phyloP scores from a whole-genome alignment of 495 filamentous ascomycete genomes.

The Penicillium manginii region DNA sequence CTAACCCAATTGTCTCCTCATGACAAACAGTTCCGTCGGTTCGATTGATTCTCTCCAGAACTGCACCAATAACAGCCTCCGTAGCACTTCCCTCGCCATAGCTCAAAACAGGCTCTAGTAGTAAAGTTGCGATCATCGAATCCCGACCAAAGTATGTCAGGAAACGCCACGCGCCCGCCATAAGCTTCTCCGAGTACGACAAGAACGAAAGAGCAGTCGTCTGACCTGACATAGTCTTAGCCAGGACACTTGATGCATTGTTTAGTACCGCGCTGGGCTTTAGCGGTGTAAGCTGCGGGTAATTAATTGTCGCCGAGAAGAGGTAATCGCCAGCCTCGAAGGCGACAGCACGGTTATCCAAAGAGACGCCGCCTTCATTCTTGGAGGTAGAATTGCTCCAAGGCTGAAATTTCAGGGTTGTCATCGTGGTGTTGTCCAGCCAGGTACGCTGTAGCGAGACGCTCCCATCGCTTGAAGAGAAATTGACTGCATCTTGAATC shows the following conservation, averaged over 20 bases:
- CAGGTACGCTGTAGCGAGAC: slow-evolving; percentile 54
- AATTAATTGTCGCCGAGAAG: slow-evolving; percentile 63
- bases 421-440: slow-evolving; percentile 62
- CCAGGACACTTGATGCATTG: slow-evolving; percentile 45
- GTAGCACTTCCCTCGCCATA: slow-evolving; percentile 57
- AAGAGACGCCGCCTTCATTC: slow-evolving; percentile 29
- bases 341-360: slow-evolving; percentile 44
- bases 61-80: slow-evolving; percentile 63
- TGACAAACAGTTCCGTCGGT: slow-evolving; percentile 64
- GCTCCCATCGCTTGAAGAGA: slow-evolving; percentile 41
- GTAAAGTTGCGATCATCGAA: slow-evolving; percentile 61
- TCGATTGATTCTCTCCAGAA: slow-evolving; percentile 61
- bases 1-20: slow-evolving; percentile 65
- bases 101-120: slow-evolving; percentile 61
- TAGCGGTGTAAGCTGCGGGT: slow-evolving; percentile 61
- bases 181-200: slow-evolving; percentile 63
- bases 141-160: slow-evolving; percentile 71
- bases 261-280: slow-evolving; percentile 53
- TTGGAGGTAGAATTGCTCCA: slow-evolving; percentile 24
- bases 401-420: slow-evolving; percentile 52
- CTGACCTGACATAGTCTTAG: slow-evolving; percentile 46
- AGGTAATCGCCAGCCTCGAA: slow-evolving; percentile 57
- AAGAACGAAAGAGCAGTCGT: slow-evolving; percentile 61
- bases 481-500: slow-evolving; percentile 55
- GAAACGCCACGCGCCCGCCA: slow-evolving; percentile 69